Percentiles rank a stretch among this genome's conserved stretches.
phyloP scores from a whole-genome alignment of 2,329 filamentous ascomycete species.

The Fusarium sacchari region DNA sequence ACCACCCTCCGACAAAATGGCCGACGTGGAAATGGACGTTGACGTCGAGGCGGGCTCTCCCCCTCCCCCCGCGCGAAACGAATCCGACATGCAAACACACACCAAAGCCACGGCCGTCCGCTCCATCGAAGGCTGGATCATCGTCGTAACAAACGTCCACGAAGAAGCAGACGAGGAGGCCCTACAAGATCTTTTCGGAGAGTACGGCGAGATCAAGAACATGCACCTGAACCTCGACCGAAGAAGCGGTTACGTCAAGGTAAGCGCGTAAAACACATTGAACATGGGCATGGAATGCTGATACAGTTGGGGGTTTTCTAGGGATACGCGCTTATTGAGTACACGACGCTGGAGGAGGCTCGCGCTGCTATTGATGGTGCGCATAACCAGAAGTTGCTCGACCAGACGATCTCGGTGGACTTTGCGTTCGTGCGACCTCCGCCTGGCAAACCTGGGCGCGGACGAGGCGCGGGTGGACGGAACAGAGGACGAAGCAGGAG shows the following conservation, averaged over 20 bases:
- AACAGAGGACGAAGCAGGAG: conserved; percentile 61
- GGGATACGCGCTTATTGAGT: conserved; percentile 89
- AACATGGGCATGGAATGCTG: not conserved
- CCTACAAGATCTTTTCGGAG: conserved; percentile 81
- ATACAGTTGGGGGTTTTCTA: conserved; percentile 46
- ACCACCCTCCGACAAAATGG: conserved; percentile 51
- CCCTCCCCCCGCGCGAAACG: conserved; percentile 58
- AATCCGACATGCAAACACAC: conserved; percentile 75
- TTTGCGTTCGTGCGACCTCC: conserved; percentile 88
- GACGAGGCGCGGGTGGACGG: conserved; percentile 52
- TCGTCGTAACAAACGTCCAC: conserved; percentile 87
- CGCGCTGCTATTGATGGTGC: conserved; percentile 83
- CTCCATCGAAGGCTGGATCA: conserved; percentile 90
- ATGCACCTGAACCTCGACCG: conserved; percentile 84
- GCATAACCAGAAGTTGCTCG: conserved; percentile 80
- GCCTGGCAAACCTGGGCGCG: conserved; percentile 59
- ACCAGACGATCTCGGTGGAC: conserved; percentile 83
- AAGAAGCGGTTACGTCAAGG: conserved; percentile 88
- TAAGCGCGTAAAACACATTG: conserved; percentile 46
- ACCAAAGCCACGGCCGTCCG: conserved; percentile 82
- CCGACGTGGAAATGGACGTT: conserved; percentile 69
- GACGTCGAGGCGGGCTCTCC: conserved; percentile 55
- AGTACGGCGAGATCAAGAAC: conserved; percentile 89
- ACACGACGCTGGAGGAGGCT: conserved; percentile 80
- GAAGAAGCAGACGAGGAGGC: conserved; percentile 88